Evolutionary conservation across 345 rosid genomes (phyloP), one percentile per base, ranked within the genome.

Genomic region (Kandelia obovata): DNA sequence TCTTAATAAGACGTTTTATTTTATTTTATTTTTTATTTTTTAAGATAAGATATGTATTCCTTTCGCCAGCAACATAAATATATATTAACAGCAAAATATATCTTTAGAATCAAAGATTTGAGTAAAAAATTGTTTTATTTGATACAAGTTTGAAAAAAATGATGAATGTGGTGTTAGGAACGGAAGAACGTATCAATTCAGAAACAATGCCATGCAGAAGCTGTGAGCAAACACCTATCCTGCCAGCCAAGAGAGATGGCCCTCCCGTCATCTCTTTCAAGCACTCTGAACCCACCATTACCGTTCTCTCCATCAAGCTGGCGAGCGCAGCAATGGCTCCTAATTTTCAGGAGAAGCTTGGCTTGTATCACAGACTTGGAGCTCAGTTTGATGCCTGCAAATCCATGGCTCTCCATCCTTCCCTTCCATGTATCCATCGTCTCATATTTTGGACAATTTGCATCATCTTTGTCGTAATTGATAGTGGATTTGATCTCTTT

Each of bases 301-400:
- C 37, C 37, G 31, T 53, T 68, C 56, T 80, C 89, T 55, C 87
- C 90, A 58, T 80, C 85, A 47, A 83, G 62, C 74, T 78, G 86
- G 16, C 78, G 69, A 9, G 89, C 84, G 31, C 82, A 57, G 46
- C 78, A 61, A 55, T 88, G 81, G 20, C 77, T 80, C 68, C 90
- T 78, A 0, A 86, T 84, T 66, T 83, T 88, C 76, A 88, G 46
- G 20, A 88, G 64, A 52, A 88, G 82, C 77, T 83, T 88, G 20
- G 93, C 93, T 55, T 88, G 93, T 4, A 88, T 86, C 87, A 84
- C 61, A 16, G 77, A 74, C 73, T 67, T 88, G 13, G 93, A 84
- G 67, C 93, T 86, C 58, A 82, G 27, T 68, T 80, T 79, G n/a
- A 79, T 52, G 51, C 77, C 90, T 39, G 43, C 53, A 66, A 88